These are phyloP conservation scores for Teunomyces panamensis DNA, from an alignment of 805 yeast genomes.

Conservation along the genomic window DNA sequence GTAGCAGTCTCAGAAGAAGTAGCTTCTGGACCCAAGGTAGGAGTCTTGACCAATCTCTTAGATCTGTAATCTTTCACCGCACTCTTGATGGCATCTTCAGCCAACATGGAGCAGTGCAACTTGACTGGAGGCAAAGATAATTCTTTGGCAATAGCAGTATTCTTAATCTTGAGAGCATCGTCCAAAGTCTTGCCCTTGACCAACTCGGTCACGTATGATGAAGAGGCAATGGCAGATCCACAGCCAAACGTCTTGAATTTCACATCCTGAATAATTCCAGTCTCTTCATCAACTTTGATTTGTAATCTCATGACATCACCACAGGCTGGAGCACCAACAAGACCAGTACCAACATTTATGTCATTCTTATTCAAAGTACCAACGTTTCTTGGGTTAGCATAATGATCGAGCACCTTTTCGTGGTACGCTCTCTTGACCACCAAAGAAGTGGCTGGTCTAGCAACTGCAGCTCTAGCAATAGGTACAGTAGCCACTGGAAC, in stretches of 20 bases:
- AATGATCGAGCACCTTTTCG: constrained; percentile 93
- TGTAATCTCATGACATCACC: constrained; percentile 99
- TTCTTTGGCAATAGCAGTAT: constrained; percentile 92
- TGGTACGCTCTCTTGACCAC: constrained; percentile 54
- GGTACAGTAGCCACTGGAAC: background rate
- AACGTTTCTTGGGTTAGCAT: constrained; percentile 94
- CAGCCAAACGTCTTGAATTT: constrained; percentile 99
- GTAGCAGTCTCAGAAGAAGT: constrained; percentile 3
- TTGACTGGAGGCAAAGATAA: constrained; percentile 94
- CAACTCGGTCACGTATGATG: constrained; percentile 91
- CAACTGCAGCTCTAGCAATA: constrained; percentile 2
- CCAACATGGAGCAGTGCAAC: constrained; percentile 96
- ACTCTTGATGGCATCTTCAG: constrained; percentile 97
- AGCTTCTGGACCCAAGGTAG: constrained; percentile 50
- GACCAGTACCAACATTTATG: constrained; percentile 86
- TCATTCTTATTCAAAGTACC: constrained; percentile 84
- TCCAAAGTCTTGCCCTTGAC: constrained; percentile 93
- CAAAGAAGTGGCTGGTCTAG: constrained; percentile 3
- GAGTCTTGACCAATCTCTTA: constrained; percentile 57
- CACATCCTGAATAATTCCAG: constrained; percentile 91
- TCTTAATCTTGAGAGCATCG: constrained; percentile 89
- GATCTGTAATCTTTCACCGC: constrained; percentile 93
- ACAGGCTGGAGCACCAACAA: constrained; percentile 99
- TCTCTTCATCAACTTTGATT: constrained; percentile 84
- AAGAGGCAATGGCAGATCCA: constrained; percentile 96